Base-by-base conservation (phyloP, 192 early-diverging fungal genomes). In the Lobosporangium transversale region DNA sequence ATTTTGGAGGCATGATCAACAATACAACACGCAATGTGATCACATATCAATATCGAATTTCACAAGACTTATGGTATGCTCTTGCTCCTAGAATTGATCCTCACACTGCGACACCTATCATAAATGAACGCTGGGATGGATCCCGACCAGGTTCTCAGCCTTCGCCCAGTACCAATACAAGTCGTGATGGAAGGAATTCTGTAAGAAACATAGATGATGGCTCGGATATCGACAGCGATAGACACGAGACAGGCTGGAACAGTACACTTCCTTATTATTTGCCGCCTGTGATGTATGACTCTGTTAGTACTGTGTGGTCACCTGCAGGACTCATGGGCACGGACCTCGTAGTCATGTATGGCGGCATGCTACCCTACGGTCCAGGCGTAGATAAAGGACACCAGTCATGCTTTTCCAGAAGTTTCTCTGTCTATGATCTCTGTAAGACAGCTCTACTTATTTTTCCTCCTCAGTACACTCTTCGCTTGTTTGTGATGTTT, bases 1-100 rank as follows among this genome's bases (percentile, higher is more conserved):
- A 58, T 37, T 79, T 79, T 66, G 78, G 78, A 33, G 78, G 78
- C 18, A 67, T 76, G 64, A 52, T 76, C 30, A 71, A 66, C 24
- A 62, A 45, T 33, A 71, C 63, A 24, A 67, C 69, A 10, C 68
- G 68, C 15, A 79, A 79, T 23, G 54, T 54, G 1, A 30, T 71
- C 21, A 60, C 58, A 2, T 79, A 62, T 35, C 78, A 71, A 23
- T 79, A 79, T 24, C 33, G 50, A 9, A 62, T 79, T 12, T 44
- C 62, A 11, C 63, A 66, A 43, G 68, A 79, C 35, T 52, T 70
- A 18, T 79, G 78, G 78, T 79, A 67, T 24, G 73, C 63, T 1
- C 48, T 67, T 21, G 64, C 64, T 10, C 73, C 73, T 27, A 66
- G 73, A n/a, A 43, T 76, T 26, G 59, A 76, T 44, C 73, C 73